Evolutionary conservation across 768 basidiomycete species (phyloP), one percentile per base, ranked within the genome.

Genomic region (Austroboletus eburneus): DNA sequence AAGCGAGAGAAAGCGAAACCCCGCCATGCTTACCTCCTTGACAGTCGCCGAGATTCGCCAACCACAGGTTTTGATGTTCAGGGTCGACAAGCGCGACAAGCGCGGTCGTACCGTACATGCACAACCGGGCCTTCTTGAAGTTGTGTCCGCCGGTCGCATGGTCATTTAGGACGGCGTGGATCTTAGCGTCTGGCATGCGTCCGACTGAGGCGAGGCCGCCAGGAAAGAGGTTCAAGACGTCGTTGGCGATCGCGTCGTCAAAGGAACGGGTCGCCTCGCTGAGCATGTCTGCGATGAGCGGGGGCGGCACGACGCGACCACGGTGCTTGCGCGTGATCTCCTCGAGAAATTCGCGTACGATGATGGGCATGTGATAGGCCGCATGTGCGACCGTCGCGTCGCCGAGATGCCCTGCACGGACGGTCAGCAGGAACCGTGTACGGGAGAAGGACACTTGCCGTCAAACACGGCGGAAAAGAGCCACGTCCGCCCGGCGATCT

Each of bases 41-140:
- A 62, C 85, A 88, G 58, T 90, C 87, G 13, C 87, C 87, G 22
- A 90, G 72, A 58, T 88, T 88, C 6, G 86, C 87, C 39, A 89
- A 67, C 87, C 87, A 90, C 18, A 89, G 68, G 51, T 87, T 78
- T 57, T 76, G 71, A 51, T 78, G 76, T 17, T 78, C 71, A 29
- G 86, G 84, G 66, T 88, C 85, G 34, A 84, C 75, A 30, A 90
- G 72, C 9, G 87, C 77, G 34, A 89, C 76, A 25, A 89, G 75
- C 5, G 83, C 85, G 3, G 87, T 89, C 0, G 83, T 86, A 18
- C 87, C 87, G 55, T 87, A 85, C 79, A 90, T 85, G 59, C 83
- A 85, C 40, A 86, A 71, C 41, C 82, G 68, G 17, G 80, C 80
- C 57, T 81, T 84, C 43, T 76, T 71, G 70, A 81, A 78, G 58